A percentile compares a stretch with the other conserved stretches of the same genome.
These are phyloP conservation scores for Globisporangium heterothallicum DNA, from an alignment of 352 stramenopile species.

Conservation along the genomic window DNA sequence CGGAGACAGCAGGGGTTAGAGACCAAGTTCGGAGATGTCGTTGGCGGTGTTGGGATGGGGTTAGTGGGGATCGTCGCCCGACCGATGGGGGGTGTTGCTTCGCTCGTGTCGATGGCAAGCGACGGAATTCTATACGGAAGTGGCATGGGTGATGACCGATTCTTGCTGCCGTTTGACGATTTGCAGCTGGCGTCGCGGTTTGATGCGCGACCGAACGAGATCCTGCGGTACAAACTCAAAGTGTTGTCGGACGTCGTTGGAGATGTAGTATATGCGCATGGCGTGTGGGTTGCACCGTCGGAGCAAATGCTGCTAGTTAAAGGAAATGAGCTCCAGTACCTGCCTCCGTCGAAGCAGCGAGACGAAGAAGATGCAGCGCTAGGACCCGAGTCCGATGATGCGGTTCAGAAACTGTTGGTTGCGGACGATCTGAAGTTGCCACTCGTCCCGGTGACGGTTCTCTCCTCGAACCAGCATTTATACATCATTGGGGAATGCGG, in stretches of 20 bases:
- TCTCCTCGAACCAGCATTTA: constrained; percentile 38
- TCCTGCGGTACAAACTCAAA: constrained; percentile 77
- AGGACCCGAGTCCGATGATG: constrained; percentile 17
- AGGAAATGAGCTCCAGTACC: constrained; percentile 19
- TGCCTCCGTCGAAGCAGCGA: constrained; percentile 10
- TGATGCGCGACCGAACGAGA: constrained; percentile 52
- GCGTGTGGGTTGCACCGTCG: constrained; percentile 44
- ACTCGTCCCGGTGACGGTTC: constrained; percentile 38
- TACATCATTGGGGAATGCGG: constrained; percentile 52
- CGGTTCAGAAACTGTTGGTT: constrained; percentile 27
- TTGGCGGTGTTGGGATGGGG: constrained; percentile 70
- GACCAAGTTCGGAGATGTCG: constrained; percentile 54
- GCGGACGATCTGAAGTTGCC: constrained; percentile 19
- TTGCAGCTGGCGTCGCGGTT: constrained; percentile 22
- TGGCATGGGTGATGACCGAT: constrained; percentile 33
- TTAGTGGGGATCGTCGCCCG: constrained; percentile 74
- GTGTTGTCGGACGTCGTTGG: constrained; percentile 47
- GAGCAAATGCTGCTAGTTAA: constrained; percentile 17
- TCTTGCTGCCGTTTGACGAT: constrained; percentile 24
- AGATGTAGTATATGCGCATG: constrained; percentile 58
- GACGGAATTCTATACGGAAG: constrained; percentile 67
- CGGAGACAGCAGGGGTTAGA: constrained; percentile 53
- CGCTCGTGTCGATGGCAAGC: constrained; percentile 68
- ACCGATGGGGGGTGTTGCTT: constrained; percentile 72
- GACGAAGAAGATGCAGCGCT: no score